phyloP scores from a whole-genome alignment of 768 basidiomycete genomes.

The Amanita thiersii region DNA sequence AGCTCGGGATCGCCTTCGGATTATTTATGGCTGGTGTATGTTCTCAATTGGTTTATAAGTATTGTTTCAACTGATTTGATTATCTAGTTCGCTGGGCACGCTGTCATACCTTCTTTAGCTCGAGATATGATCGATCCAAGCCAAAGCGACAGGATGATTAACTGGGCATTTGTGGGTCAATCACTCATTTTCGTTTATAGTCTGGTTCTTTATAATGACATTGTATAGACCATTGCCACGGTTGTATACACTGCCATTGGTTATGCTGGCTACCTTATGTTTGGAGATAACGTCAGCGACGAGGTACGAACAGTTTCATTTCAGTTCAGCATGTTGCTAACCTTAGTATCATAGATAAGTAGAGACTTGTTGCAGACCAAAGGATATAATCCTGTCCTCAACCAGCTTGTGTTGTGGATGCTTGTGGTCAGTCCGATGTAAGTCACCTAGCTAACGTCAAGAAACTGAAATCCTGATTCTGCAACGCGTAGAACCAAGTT shows the following conservation, averaged over 20 bases:
- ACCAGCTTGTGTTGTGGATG: constrained; percentile 75
- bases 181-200: not conserved
- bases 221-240: constrained; percentile 52
- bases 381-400: constrained; percentile 66
- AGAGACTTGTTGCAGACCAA: constrained; percentile 66
- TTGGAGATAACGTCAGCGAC: constrained; percentile 69
- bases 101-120: constrained; percentile 84
- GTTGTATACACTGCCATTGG: constrained; percentile 62
- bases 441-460: constrained; percentile 19
- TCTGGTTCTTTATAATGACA: not conserved
- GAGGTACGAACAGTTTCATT: constrained; percentile 44
- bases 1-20: constrained; percentile 77
- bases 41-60: not conserved
- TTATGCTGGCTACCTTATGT: constrained; percentile 87
- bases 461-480: not conserved
- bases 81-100: constrained; percentile 79
- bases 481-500: constrained; percentile 64
- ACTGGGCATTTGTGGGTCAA: constrained; percentile 72
- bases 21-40: constrained; percentile 87
- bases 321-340: not conserved
- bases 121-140: constrained; percentile 83
- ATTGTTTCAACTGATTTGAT: not conserved
- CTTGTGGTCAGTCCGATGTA: constrained; percentile 74
- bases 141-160: constrained; percentile 75
- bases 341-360: constrained; percentile 59